Conservation (phyloP, 148 eudicot species). For the Rhododendron henanense region DNA sequence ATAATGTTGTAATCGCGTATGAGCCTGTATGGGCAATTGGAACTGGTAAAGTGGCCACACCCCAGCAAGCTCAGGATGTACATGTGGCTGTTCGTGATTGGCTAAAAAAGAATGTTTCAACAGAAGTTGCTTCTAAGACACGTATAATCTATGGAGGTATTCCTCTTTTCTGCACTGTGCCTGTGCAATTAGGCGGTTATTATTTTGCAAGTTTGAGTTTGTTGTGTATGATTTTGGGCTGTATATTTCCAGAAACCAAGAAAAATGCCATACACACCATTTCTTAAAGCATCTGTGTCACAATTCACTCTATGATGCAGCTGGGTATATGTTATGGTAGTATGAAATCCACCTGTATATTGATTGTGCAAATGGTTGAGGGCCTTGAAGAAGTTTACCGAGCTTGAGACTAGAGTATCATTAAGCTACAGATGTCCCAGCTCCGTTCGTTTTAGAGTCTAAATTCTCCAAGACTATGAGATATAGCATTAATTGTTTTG, state of each 20-base stretch:
- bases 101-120: constrained; percentile 90
- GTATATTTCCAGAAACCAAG: neutral
- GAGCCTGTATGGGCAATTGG: constrained; percentile 99
- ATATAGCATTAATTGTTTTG: neutral
- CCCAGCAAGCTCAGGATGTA: constrained; percentile 96
- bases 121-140: constrained; percentile 89
- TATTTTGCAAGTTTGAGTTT: neutral
- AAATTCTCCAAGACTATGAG: neutral
- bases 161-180: neutral
- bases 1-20: constrained; percentile 83
- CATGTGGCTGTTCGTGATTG: constrained; percentile 91
- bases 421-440: neutral
- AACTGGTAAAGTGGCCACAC: constrained; percentile 95
- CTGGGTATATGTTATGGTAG: neutral
- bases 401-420: neutral
- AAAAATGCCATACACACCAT: neutral
- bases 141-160: constrained; percentile 98
- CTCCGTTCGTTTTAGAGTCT: neutral
- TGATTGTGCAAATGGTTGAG: neutral
- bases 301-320: neutral
- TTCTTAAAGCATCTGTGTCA: neutral
- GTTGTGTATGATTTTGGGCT: neutral
- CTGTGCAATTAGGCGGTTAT: neutral
- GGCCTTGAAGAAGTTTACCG: neutral
- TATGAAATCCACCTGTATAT: neutral